Conservation (phyloP, 495 filamentous ascomycete species). For the Aspergillus nanangensis region DNA sequence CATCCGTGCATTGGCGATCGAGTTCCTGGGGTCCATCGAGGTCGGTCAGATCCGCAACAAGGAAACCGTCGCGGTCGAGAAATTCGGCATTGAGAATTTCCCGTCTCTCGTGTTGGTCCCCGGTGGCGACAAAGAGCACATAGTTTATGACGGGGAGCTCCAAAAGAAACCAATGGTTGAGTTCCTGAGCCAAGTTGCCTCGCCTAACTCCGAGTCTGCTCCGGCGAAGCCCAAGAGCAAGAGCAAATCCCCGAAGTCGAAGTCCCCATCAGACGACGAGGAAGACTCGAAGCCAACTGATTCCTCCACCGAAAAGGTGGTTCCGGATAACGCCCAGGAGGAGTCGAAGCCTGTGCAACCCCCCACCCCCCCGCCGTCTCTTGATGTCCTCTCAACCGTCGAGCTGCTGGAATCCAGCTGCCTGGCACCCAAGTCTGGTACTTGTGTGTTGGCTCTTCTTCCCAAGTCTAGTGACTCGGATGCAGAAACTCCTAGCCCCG, state of each 20-base stretch:
- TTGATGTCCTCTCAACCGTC: conserved; percentile 49
- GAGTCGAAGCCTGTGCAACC: conserved; percentile 44
- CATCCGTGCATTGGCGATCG: conserved; percentile 80
- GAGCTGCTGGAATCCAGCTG: conserved; percentile 66
- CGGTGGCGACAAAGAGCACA: conserved; percentile 59
- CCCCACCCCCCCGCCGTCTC: conserved; percentile 35
- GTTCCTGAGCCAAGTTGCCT: conserved; percentile 75
- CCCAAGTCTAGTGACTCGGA: conserved; percentile 49
- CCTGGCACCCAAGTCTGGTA: conserved; percentile 68
- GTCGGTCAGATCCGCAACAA: conserved; percentile 86
- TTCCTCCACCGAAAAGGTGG: conserved; percentile 39
- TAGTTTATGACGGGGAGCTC: conserved; percentile 78
- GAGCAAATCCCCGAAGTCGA: conserved; percentile 33
- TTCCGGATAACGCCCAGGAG: conserved; percentile 29
- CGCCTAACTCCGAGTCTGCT: conserved; percentile 69
- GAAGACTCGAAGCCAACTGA: conserved; percentile 42
- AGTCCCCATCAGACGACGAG: conserved; percentile 5
- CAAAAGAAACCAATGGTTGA: conserved; percentile 78
- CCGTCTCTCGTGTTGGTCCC: conserved; percentile 81
- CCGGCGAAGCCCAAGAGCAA: conserved; percentile 42
- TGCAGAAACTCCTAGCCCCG: conserved; percentile 36
- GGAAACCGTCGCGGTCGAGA: conserved; percentile 64
- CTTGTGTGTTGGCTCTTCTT: conserved; percentile 80
- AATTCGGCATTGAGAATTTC: conserved; percentile 72
- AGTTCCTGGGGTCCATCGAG: conserved; percentile 77